phyloP scores from a whole-genome alignment of 768 basidiomycete genomes.

The Termitomyces sp. region DNA sequence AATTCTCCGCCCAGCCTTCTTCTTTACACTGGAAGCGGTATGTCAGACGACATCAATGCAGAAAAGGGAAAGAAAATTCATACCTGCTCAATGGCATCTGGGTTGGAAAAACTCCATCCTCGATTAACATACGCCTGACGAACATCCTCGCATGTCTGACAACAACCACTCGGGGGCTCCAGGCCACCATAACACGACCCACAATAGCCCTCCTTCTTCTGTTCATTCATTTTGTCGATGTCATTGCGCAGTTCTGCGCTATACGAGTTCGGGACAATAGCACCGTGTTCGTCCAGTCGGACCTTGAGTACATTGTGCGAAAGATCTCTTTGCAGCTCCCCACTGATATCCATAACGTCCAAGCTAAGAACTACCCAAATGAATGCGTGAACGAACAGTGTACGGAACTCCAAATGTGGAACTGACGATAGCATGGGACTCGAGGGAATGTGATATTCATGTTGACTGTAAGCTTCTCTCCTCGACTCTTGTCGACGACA shows the following conservation, averaged over 20 bases:
- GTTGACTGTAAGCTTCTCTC: slow-evolving; percentile 89
- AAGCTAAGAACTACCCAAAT: slow-evolving; percentile 75
- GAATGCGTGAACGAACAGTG: neutral
- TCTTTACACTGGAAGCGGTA: slow-evolving; percentile 63
- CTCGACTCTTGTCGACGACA: slow-evolving; percentile 91
- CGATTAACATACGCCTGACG: slow-evolving; percentile 84
- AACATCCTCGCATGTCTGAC: slow-evolving; percentile 95
- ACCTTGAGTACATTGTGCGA: slow-evolving; percentile 88
- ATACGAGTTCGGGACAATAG: slow-evolving; percentile 50
- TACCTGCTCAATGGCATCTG: slow-evolving; percentile 91
- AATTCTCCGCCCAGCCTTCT: slow-evolving; percentile 94
- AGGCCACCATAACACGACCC: slow-evolving; percentile 95
- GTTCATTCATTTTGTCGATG: slow-evolving; percentile 71
- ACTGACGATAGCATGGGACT: slow-evolving; percentile 95
- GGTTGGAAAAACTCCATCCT: slow-evolving; percentile 94
- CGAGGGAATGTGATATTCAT: slow-evolving; percentile 94
- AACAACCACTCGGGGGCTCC: slow-evolving; percentile 77
- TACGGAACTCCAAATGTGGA: neutral
- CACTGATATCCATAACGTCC: slow-evolving; percentile 98
- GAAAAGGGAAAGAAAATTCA: slow-evolving; percentile 17
- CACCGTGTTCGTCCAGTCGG: slow-evolving; percentile 62
- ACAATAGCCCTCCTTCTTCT: slow-evolving; percentile 67
- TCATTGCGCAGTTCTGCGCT: slow-evolving; percentile 79
- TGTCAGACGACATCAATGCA: neutral
- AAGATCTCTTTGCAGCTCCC: slow-evolving; percentile 89